Percentiles rank a stretch among this genome's conserved stretches.
Evolutionary conservation across 768 basidiomycete species (phyloP).

Genomic region (Suillus spraguei): DNA sequence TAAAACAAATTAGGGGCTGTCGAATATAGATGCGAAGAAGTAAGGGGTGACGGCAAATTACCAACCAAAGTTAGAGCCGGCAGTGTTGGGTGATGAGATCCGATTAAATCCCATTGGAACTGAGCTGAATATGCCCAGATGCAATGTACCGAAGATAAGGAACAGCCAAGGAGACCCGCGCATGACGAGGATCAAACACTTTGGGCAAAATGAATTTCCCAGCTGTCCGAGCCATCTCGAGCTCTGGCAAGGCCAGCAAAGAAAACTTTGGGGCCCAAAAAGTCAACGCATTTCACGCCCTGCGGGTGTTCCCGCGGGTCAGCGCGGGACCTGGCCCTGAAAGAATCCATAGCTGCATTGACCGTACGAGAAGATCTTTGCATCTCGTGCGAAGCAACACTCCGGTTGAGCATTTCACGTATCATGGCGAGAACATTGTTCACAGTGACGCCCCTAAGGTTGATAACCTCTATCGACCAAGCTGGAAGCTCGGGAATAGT

Average conservation of each 20-base stretch:
- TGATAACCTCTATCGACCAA: constrained; percentile 35
- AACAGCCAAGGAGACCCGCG: not conserved
- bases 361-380: constrained; percentile 17
- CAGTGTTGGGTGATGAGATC: not conserved
- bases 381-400: constrained; percentile 28
- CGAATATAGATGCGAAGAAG: constrained; percentile 4
- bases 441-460: constrained; percentile 28
- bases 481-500: constrained; percentile 25
- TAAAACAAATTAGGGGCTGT: constrained; percentile 6
- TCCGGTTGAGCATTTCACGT: constrained; percentile 27
- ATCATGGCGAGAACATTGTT: constrained; percentile 32
- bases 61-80: constrained; percentile 2
- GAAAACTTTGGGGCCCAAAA: constrained; percentile 32
- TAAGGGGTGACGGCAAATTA: not conserved
- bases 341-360: constrained; percentile 32
- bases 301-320: constrained; percentile 39
- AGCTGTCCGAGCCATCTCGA: constrained; percentile 29
- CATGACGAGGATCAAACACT: constrained; percentile 19
- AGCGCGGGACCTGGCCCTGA: constrained; percentile 29
- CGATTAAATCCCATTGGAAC: not conserved
- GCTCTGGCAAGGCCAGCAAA: constrained; percentile 35
- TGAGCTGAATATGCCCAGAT: not conserved
- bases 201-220: constrained; percentile 30
- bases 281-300: constrained; percentile 43
- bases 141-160: not conserved